Base-by-base conservation (phyloP, 768 basidiomycete genomes). In the Boletus pseudo-olivaceus region DNA sequence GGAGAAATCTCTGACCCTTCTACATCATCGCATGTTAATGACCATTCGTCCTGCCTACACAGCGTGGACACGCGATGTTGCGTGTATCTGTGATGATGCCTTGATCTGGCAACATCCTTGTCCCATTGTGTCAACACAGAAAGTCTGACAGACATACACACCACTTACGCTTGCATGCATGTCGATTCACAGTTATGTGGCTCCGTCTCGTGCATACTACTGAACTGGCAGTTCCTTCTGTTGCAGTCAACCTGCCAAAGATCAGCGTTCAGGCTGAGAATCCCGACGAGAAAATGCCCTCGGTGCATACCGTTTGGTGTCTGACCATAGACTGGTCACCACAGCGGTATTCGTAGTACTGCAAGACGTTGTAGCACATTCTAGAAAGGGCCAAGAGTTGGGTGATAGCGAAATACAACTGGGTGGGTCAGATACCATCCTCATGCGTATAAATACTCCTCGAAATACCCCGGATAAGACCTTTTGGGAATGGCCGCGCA, bases 191-290 rank as follows among this genome's bases (percentile, higher is more conserved):
- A 82, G 49, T 74, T 56, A 50, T 82, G 80, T 1, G 26, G 3
- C 12, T 30, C 40, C 1, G 39, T 53, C 9, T 50, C 63, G 54
- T 81, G 80, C 33, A 34, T 59, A 9, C 45, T 20, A 54, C 82
- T 83, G 51, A 73, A 62, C 8, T 62, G 67, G 51, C 82, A 83
- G 7, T 59, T 56, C 27, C 55, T 49, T 2, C 51, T 51, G 45
- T 76, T 72, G 57, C 82, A 84, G 56, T 83, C 82, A 15, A 83
- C 68, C 82, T 83, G 49, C 11, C 44, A 44, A 23, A 14, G 17
- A 30, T 45, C 17, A 48, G 42, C 49, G 5, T 39, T 40, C 51
- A 40, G 23, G 26, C 40, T 32, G 6, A 17, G 29, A 19, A n/a
- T 19, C 30, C 20, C 26, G 27, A 38, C 33, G 39, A 30, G 32